These are phyloP conservation scores for Coemansia aciculifera DNA, from an alignment of 192 early-diverging fungal species.

Conservation along the genomic window DNA sequence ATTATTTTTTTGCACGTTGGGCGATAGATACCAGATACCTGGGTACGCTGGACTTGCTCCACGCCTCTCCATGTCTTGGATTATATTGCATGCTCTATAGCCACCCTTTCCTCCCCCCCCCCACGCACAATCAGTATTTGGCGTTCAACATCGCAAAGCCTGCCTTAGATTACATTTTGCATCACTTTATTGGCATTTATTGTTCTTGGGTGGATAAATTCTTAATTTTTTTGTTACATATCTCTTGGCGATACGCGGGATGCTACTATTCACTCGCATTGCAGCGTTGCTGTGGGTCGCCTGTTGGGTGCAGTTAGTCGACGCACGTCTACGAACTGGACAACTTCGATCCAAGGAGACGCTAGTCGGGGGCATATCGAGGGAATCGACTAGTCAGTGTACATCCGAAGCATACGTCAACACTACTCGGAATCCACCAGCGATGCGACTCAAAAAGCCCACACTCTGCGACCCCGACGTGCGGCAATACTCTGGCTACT, in stretches of 20 bases:
- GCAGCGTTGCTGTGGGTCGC: neutral
- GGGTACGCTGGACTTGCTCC: neutral
- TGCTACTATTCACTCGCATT: neutral
- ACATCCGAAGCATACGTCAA: conserved; percentile 14
- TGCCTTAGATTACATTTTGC: neutral
- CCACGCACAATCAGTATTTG: neutral
- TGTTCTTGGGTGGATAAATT: neutral
- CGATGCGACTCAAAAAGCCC: conserved; percentile 67
- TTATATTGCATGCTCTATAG: conserved; percentile 6
- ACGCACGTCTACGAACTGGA: conserved; percentile 1
- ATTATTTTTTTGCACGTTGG: neutral
- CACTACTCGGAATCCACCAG: conserved; percentile 30
- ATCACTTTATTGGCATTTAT: neutral
- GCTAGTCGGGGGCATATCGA: neutral
- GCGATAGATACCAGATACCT: conserved; percentile 1
- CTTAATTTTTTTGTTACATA: neutral
- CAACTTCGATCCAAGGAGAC: neutral
- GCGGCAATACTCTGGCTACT: conserved; percentile 81
- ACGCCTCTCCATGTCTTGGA: conserved; percentile 9
- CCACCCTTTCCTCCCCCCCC: neutral
- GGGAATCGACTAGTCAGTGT: conserved; percentile 9
- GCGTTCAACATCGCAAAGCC: neutral
- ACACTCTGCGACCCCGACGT: conserved; percentile 84
- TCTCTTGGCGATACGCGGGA: neutral
- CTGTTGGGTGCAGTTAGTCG: neutral